phyloP scores from a whole-genome alignment of 2,329 filamentous ascomycete species.

The Rutstroemia sp. region DNA sequence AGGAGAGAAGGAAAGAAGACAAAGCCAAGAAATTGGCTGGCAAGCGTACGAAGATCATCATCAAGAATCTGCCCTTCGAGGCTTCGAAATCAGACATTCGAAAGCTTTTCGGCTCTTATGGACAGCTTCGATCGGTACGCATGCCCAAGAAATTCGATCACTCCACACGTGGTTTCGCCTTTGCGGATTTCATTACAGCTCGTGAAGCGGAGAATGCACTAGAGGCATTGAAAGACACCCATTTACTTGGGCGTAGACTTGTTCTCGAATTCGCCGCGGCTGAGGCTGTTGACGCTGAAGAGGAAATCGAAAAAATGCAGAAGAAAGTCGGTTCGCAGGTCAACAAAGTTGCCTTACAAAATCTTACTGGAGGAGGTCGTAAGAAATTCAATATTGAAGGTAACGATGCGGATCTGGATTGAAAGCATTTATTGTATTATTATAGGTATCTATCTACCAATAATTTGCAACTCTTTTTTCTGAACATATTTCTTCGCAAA shows the following conservation, averaged over 20 bases:
- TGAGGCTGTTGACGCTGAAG: slow-evolving; percentile 85
- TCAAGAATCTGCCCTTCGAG: slow-evolving; percentile 98
- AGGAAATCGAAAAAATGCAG: slow-evolving; percentile 95
- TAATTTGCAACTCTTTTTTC: slow-evolving; percentile 12
- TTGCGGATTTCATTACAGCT: slow-evolving; percentile 89
- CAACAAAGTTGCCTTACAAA: slow-evolving; percentile 84
- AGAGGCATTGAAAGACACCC: slow-evolving; percentile 84
- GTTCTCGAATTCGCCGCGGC: slow-evolving; percentile 88
- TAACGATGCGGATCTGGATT: slow-evolving; percentile 51
- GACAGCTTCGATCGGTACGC: slow-evolving; percentile 84
- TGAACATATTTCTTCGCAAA: slow-evolving; percentile 6
- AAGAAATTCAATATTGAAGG: slow-evolving; percentile 81
- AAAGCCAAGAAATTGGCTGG: slow-evolving; percentile 71
- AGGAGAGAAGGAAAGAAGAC: slow-evolving; percentile 78
- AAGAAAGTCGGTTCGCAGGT: slow-evolving; percentile 88
- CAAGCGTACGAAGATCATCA: slow-evolving; percentile 83
- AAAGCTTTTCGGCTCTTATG: slow-evolving; percentile 79
- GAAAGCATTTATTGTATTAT: slow-evolving; percentile 14
- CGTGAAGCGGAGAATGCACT: slow-evolving; percentile 87
- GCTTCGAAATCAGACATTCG: slow-evolving; percentile 88
- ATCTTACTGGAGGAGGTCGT: slow-evolving; percentile 74
- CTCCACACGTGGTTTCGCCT: slow-evolving; percentile 85
- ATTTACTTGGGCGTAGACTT: slow-evolving; percentile 81
- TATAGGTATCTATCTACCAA: slow-evolving; percentile 11
- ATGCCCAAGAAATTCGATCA: slow-evolving; percentile 93